Conservation (phyloP, 768 basidiomycete species). For the Tulasnella sp. region DNA sequence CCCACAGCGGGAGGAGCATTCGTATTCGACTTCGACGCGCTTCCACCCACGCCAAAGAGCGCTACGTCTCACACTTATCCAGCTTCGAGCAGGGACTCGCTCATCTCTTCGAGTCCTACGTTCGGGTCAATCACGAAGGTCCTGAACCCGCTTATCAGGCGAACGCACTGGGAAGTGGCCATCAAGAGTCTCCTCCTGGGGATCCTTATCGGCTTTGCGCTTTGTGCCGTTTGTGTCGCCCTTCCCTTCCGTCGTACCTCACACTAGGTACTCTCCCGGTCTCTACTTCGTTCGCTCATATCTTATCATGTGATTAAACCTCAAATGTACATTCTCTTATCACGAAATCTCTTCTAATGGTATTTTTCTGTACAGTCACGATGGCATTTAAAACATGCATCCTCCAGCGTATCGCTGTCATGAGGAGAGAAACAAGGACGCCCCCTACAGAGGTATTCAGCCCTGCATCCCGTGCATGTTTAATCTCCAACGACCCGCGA, state of each 20-base stretch:
- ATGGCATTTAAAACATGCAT: no score
- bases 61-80: neutral
- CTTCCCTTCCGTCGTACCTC: conserved; percentile 20
- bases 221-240: conserved; percentile 26
- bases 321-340: no score
- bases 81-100: neutral
- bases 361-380: no score
- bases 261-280: neutral
- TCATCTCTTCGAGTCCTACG: neutral
- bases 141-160: conserved; percentile 54
- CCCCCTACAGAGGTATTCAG: no score
- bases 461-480: no score
- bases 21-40: conserved; percentile 6
- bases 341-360: no score
- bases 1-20: neutral
- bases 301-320: neutral
- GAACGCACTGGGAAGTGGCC: conserved; percentile 79
- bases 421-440: no score
- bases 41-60: neutral
- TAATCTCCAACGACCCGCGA: no score
- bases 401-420: no score
- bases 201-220: conserved; percentile 26
- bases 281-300: neutral
- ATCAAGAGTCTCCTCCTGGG: conserved; percentile 41
- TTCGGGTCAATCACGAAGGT: conserved; percentile 63